Evolutionary conservation across 768 basidiomycete genomes (phyloP), one percentile per base, ranked within the genome.

Genomic region (Mrakia blollopis): DNA sequence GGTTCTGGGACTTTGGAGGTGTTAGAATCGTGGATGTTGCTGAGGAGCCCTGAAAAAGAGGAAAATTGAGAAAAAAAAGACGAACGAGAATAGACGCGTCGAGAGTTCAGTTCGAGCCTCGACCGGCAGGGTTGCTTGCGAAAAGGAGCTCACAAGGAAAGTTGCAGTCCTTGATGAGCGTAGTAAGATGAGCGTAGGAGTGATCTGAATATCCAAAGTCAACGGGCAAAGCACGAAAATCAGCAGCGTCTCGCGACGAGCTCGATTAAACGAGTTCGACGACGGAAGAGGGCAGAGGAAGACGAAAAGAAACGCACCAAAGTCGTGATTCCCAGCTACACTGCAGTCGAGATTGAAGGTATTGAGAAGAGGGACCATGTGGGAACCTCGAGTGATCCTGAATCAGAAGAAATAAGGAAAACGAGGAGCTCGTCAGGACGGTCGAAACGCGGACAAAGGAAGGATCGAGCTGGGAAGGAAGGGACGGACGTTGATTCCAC

Each of bases 21-120:
- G 10, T 84, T 84, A 21, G 84, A 86, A 80, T 94, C 91, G 72
- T 92, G 84, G 80, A 96, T 91, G 81, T 97, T 97, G 81, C 92
- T 93, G 76, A 96, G 82, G 44, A 96, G 84, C 94, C 94, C 95
- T 28, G 94, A 93, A 28, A 41, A 50, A 50, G 39, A 5, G 39
- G 11, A 5, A 5, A 11, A 41, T 6, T 11, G 39, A 41, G 11
- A n/a, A n/a, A n/a, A n/a, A n/a, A n/a, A n/a, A n/a, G n/a, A 21
- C 47, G 47, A 44, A 44, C 35, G 18, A 35, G 41, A 54, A 14
- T 25, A 44, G 39, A n/a, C n/a, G 37, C 28, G 28, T 37, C 32
- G 32, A 32, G 62, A 41, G 18, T 41, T 25, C n/a, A 37, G 47
- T 18, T 21, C 7, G 47, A 50, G 11, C 11, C 14, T 44, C 44